Evolutionary conservation across 31 red algal genomes (phyloP), one percentile per base, ranked within the genome.

Genomic region (Odonthalia washingtoniensis): DNA sequence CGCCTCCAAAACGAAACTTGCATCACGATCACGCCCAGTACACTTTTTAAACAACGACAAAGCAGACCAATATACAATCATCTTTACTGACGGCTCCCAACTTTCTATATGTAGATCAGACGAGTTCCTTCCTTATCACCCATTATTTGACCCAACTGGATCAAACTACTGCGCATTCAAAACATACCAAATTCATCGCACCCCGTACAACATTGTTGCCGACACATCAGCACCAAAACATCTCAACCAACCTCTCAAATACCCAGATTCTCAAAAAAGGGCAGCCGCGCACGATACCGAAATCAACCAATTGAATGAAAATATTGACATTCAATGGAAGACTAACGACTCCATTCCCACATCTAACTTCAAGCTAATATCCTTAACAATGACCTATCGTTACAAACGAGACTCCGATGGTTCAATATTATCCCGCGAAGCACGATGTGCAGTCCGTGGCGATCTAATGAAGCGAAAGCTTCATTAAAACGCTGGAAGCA

Each of bases 341-440:
- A 36, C 14, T 6, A 28, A 70, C 34, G 39, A 40, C 2, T 45
- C 40, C 40, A 4, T 1, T 31, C 2, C 40, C 17, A 40, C 34
- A 3, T 31, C 14, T 1, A 77, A n/a, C n/a, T n/a, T 34, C 9
- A 16, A 46, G 2, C 74, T 46, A 3, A 65, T 81, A 62, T 49
- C 53, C 16, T 34, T 81, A 4, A 81, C 62, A 40, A 84, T 84
- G 80, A 84, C 80, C 4, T 45, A 84, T 36, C 12, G 52, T 32
- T 65, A 81, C n/a, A n/a, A n/a, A n/a, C n/a, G n/a, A n/a, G n/a
- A n/a, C n/a, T n/a, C n/a, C n/a, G n/a, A n/a, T n/a, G 0, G 70
- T 70, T 12, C 5, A 52, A 41, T 72, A 44, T 16, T 45, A 32
- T 60, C 14, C 14, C 33, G 37, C 0, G 32, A 84, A 24, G 62